Evolutionary conservation across 139 green algal species (phyloP).

Genomic region (Coelastrella sp.): DNA sequence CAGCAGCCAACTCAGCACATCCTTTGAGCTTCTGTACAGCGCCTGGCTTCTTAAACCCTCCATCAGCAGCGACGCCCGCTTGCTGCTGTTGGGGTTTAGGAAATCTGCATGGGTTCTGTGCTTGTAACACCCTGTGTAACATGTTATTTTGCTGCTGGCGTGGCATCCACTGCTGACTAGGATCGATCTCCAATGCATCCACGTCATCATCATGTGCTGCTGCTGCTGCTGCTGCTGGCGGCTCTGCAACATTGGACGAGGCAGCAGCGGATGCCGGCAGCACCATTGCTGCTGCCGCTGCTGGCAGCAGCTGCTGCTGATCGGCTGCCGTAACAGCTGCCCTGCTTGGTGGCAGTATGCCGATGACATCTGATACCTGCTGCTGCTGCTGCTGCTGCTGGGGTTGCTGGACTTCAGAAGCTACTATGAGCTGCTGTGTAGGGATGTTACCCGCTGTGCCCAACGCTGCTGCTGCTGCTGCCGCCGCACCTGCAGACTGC

Average conservation of each 20-base stretch:
- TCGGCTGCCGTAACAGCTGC: slow-evolving; percentile 90
- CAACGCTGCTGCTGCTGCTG: neutral
- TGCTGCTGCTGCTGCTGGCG: slow-evolving; percentile 41
- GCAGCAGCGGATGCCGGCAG: slow-evolving; percentile 85
- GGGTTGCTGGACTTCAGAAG: slow-evolving; percentile 36
- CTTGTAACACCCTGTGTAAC: neutral
- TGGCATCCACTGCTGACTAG: slow-evolving; percentile 5
- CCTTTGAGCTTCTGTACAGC: neutral
- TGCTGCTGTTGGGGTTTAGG: neutral
- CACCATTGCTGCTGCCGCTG: neutral
- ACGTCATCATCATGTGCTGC: slow-evolving; percentile 11
- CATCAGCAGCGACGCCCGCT: neutral
- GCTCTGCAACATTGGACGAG: neutral
- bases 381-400: slow-evolving; percentile 13
- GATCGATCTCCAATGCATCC: slow-evolving; percentile 10
- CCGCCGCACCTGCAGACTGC: neutral
- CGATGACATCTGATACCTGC: neutral
- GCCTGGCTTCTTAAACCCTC: neutral
- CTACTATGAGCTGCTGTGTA: neutral
- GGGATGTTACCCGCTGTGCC: neutral
- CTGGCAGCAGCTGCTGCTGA: slow-evolving; percentile 90
- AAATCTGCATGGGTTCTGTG: neutral
- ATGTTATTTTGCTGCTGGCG: neutral
- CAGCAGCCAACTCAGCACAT: neutral
- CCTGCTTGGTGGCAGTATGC: slow-evolving; percentile 17